Percentiles rank a stretch among this genome's conserved stretches.
Conservation (phyloP, 1,284 basidiomycete species). For the Cystobasidiaceae sp. region DNA sequence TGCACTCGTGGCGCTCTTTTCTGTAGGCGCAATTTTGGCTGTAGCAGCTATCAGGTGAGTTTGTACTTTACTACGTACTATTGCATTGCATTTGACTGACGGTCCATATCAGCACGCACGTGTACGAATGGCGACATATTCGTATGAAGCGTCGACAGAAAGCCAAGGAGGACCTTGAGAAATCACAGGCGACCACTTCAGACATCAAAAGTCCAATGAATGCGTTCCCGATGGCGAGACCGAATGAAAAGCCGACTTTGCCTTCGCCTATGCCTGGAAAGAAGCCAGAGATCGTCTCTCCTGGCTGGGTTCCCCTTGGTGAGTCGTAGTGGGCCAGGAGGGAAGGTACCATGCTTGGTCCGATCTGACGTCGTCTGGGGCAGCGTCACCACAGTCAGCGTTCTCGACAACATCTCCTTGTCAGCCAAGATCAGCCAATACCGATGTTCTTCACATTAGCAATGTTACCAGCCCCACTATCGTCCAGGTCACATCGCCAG, state of each 20-base stretch:
- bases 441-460: not conserved
- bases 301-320: not conserved
- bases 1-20: not conserved
- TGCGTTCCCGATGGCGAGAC: not conserved
- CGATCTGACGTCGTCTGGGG: not conserved
- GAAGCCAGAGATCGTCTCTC: not conserved
- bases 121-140: slow-evolving; percentile 4
- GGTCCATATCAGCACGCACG: slow-evolving; percentile 1
- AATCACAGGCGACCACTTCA: not conserved
- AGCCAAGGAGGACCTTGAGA: slow-evolving; percentile 12
- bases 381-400: not conserved
- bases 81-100: not conserved
- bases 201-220: not conserved
- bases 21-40: not conserved
- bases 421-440: not conserved
- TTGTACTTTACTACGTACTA: not conserved
- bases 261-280: not conserved
- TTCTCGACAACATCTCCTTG: not conserved
- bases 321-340: too few relatives aligned
- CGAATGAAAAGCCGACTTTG: not conserved
- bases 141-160: not conserved
- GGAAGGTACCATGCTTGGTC: not conserved
- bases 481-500: not conserved
- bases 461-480: not conserved
- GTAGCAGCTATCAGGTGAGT: not conserved